Base-by-base conservation (phyloP, 805 yeast genomes). In the Metahyphopichia silvanorum region DNA sequence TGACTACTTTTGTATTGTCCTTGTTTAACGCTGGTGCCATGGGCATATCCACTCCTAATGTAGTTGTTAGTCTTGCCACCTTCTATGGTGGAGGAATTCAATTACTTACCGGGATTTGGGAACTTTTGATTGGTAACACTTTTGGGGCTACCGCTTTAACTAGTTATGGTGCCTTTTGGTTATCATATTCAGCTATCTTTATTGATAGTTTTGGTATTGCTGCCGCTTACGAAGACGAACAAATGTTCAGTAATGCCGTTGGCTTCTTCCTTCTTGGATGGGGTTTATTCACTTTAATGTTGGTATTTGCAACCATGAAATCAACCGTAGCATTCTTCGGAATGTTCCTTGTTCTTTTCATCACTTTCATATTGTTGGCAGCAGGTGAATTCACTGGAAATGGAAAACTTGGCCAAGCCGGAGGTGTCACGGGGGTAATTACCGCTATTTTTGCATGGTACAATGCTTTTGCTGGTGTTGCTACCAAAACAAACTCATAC, bases 101-200 rank as follows among this genome's bases (percentile, higher is more conserved):
- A 57, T 46, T 79, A 16, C 54, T 74, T 20, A 83, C 83, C 12
- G 86, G 86, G 16, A 63, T 77, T 58, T 78, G 82, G 82, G 84
- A 78, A 52, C 64, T 77, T 42, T 74, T 76, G 3, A 49, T 73
- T 27, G 84, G 77, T 34, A 79, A 80, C 57, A 75, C 82, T 14
- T 80, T 80, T 59, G 86, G 81, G 60, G 82, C 77, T 36, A 71
- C 79, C 9, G 83, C 84, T 2, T 61, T 80, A 33, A 51, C 73
- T 28, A 74, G 81, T 4, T 79, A 66, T 44, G 88, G 88, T 31
- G 82, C 80, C 3, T 82, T 81, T 55, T 82, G 88, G 88, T 50
- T 80, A 46, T 59, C 80, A 15, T 82, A 59, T 47, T 82, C 76
- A 20, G 80, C 86, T 2, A 69, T 82, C 27, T 55, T 71, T 40